Evolutionary conservation across 176 grass and related monocot genomes (phyloP).

Genomic region (Typha latifolia): DNA sequence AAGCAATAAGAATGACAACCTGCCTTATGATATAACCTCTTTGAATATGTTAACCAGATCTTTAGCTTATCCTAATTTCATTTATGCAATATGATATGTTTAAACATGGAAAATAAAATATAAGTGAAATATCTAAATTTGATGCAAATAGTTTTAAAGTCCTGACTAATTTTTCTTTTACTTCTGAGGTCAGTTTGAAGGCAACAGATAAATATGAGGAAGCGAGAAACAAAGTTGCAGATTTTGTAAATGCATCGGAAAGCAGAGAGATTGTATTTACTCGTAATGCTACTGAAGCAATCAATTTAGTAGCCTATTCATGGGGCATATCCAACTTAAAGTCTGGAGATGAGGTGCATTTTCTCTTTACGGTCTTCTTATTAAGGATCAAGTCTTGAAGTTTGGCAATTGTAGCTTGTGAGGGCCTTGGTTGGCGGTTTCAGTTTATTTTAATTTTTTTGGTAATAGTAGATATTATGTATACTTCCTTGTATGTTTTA

Average conservation of each 20-base stretch:
- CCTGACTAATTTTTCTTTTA: background rate
- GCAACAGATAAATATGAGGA: constrained; percentile 86
- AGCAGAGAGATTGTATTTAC: constrained; percentile 93
- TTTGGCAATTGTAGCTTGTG: background rate
- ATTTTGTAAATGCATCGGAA: constrained; percentile 67
- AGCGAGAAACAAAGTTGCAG: constrained; percentile 91
- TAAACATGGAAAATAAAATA: no score
- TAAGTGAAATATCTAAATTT: background rate
- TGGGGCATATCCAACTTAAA: constrained; percentile 84
- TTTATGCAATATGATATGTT: no score
- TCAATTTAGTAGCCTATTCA: constrained; percentile 89
- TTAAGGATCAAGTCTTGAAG: background rate
- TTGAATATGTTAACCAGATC: no score
- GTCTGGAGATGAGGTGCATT: constrained; percentile 58
- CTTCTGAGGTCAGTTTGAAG: constrained; percentile 44
- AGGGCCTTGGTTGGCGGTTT: background rate
- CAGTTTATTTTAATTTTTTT: constrained; percentile 5
- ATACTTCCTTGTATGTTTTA: background rate
- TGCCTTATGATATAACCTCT: no score
- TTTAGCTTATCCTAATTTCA: no score
- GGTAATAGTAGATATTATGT: background rate
- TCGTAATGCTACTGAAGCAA: constrained; percentile 92
- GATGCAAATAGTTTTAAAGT: background rate
- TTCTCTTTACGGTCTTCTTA: constrained; percentile 11
- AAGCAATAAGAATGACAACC: no score